phyloP scores from a whole-genome alignment of 768 basidiomycete species.

The Kwoniella sp. region DNA sequence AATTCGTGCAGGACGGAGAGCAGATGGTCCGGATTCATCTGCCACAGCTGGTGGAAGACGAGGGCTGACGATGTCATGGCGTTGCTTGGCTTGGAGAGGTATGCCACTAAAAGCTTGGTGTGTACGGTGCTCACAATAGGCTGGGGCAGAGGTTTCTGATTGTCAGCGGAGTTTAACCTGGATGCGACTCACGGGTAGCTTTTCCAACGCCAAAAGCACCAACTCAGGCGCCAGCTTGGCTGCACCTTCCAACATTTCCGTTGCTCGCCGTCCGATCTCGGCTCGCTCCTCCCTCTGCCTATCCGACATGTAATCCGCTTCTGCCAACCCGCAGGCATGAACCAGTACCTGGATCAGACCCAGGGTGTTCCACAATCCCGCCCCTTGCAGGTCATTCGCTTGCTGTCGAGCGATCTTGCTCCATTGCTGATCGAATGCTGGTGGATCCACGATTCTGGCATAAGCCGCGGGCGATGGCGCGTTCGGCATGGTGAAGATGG shows the following conservation, averaged over 20 bases:
- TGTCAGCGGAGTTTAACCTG: constrained; percentile 10
- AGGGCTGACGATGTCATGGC: constrained; percentile 93
- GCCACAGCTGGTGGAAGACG: constrained; percentile 95
- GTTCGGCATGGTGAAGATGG: constrained; percentile 74
- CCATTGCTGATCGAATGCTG: constrained; percentile 19
- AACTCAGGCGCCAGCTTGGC: constrained; percentile 90
- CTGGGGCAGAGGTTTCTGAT: constrained; percentile 77
- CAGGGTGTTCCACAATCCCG: constrained; percentile 88
- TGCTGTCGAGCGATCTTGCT: constrained; percentile 70
- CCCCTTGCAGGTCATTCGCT: constrained; percentile 76
- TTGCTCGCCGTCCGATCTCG: constrained; percentile 71
- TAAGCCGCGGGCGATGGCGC: constrained; percentile 27
- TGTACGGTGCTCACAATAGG: constrained; percentile 83
- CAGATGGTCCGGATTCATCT: constrained; percentile 78
- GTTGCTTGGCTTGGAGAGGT: constrained; percentile 57
- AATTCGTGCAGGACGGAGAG: constrained; percentile 85
- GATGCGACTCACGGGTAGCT: constrained; percentile 68
- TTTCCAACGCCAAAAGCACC: constrained; percentile 85
- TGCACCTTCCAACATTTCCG: constrained; percentile 90
- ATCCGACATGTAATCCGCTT: constrained; percentile 22
- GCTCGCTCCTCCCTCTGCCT: constrained; percentile 57
- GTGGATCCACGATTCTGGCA: constrained; percentile 40
- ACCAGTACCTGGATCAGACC: constrained; percentile 85
- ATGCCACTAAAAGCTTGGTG: constrained; percentile 77
- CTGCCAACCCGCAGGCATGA: constrained; percentile 52